phyloP scores from a whole-genome alignment of 83 land plant species.

The Picea mariana region DNA sequence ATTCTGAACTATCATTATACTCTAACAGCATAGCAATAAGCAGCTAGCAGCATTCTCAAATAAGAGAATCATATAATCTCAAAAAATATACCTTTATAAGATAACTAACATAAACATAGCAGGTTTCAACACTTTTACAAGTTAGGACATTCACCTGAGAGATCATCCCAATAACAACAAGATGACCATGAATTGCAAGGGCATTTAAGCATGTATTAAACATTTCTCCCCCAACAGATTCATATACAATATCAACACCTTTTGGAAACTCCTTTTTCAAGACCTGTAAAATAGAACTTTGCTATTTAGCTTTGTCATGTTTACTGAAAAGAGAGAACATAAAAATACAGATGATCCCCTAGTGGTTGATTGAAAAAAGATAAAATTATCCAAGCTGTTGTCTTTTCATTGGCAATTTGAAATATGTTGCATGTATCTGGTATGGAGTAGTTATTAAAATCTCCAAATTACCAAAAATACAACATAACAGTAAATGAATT shows the following conservation, averaged over 20 bases:
- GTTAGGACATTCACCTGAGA: constrained; percentile 66
- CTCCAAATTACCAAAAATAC: too few species aligned
- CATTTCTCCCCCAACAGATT: constrained; percentile 99
- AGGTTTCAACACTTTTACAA: neutral
- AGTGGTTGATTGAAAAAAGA: neutral
- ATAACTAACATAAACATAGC: neutral
- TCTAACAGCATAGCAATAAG: neutral
- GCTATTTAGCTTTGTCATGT: neutral
- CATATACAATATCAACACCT: constrained; percentile 90
- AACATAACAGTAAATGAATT: too few species aligned
- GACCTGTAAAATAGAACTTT: constrained; percentile 37
- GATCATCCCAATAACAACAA: constrained; percentile 95
- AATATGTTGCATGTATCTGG: too few species aligned
- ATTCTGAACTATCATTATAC: too few species aligned
- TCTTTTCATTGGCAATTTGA: neutral
- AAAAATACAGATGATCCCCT: neutral
- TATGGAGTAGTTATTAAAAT: too few species aligned
- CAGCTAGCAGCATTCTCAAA: neutral
- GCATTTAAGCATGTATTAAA: constrained; percentile 87
- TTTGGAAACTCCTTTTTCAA: constrained; percentile 78
- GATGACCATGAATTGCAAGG: constrained; percentile 77
- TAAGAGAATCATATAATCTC: neutral
- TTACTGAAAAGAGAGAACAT: neutral
- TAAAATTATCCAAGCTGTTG: too few species aligned
- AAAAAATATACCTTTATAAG: neutral